Evolutionary conservation across 2,329 filamentous ascomycete species (phyloP), one percentile per base, ranked within the genome.

Genomic region (Mycogone perniciosa): DNA sequence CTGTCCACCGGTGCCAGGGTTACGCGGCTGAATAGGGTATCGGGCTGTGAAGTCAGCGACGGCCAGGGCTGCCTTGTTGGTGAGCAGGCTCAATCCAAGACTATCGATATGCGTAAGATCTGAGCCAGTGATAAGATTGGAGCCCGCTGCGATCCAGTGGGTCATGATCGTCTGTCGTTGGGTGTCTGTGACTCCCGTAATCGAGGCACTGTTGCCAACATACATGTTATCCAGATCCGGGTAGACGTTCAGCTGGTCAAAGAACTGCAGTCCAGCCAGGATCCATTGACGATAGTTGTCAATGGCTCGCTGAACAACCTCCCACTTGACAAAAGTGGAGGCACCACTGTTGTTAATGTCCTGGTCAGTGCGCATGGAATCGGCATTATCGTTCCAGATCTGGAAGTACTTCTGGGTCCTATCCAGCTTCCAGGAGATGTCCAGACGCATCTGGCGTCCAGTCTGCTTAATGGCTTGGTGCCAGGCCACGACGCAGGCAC

Each of bases 271-370:
- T 9, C 50, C 56, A 30, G 56, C 56, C 40, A 55, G 35, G 51
- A 58, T 55, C 45, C 50, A 58, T 44, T 58, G 55, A 26, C 55
- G 53, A 39, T 58, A 58, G 47, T 58, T 58, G 39, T 55, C 54
- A 33, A 58, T 49, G 39, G 56, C 55, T 48, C 56, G 51, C 48
- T 57, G 53, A 31, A 54, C 56, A 11, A 40, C 46, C 3, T 38
- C 44, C 56, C 56, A 58, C 11, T 42, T 20, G 37, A 55, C 49
- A 46, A 58, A 51, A 5, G 48, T 48, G 10, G 53, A 29, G 30
- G 42, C 42, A 6, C 43, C 30, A 48, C 49, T 34, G 43, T 57
- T 57, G 53, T 57, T 57, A 48, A 58, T 56, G 45, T 58, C 56
- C 48, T 58, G 56, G 44, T 58, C 56, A 34, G 42, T 54, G 27